A percentile compares a stretch with the other conserved stretches of the same genome.
These are phyloP conservation scores for Crepidotus variabilis DNA, from an alignment of 768 basidiomycete species.

Conservation along the genomic window DNA sequence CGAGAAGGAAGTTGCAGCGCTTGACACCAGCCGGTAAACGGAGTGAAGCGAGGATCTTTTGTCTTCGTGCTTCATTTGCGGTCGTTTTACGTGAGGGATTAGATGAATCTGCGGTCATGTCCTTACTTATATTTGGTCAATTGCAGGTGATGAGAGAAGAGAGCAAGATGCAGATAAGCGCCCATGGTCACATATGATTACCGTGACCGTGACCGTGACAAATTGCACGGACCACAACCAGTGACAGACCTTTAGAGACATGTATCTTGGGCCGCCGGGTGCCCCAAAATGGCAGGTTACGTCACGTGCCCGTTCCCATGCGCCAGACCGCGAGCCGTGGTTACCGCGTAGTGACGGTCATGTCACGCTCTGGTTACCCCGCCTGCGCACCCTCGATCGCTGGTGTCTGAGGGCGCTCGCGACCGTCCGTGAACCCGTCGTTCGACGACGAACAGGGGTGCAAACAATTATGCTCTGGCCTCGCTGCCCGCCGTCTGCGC, in stretches of 20 bases:
- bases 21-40: not conserved
- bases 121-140: no score
- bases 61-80: not conserved
- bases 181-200: no score
- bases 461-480: no score
- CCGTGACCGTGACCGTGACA: no score
- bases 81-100: not conserved
- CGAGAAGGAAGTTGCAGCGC: no score
- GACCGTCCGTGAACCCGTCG: not conserved
- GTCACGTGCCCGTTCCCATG: not conserved
- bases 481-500: no score
- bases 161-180: no score
- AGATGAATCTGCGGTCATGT: not conserved
- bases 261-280: not conserved
- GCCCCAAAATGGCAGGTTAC: not conserved
- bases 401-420: not conserved
- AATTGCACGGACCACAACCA: no score
- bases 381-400: not conserved
- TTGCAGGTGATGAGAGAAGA: not conserved
- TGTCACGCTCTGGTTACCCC: not conserved
- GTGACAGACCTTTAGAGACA: no score
- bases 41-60: not conserved
- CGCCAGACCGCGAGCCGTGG: no score
- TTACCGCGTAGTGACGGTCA: not conserved
- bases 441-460: no score